Percentiles rank a stretch among this genome's conserved stretches.
phyloP scores from a whole-genome alignment of 2,329 filamentous ascomycete genomes.

The Alternaria brassicae region DNA sequence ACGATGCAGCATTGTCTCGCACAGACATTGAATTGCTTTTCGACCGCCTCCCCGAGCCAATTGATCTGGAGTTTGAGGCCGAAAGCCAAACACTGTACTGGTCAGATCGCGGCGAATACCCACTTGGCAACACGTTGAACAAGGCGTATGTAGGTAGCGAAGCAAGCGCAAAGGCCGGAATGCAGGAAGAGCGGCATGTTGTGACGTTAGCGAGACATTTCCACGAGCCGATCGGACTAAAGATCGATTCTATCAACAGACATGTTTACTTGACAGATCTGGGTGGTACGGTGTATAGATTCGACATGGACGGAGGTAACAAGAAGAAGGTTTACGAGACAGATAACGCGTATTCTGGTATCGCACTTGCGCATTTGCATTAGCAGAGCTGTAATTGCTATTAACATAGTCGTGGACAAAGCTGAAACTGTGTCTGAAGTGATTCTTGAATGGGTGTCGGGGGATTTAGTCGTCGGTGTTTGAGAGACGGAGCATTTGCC shows the following conservation, averaged over 20 bases:
- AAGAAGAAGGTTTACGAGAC: conserved; percentile 25
- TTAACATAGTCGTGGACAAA: not conserved
- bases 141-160: conserved; percentile 26
- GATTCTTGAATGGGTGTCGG: too few relatives aligned
- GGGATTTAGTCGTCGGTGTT: not conserved
- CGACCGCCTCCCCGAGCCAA: conserved; percentile 47
- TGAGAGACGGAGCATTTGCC: not conserved
- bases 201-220: conserved; percentile 26
- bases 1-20: conserved; percentile 13
- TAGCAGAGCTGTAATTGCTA: not conserved
- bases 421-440: not conserved
- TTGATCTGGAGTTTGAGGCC: conserved; percentile 64
- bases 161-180: not conserved
- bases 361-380: conserved; percentile 18
- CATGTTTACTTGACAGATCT: conserved; percentile 29
- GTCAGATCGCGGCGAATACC: conserved; percentile 67
- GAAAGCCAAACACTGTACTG: conserved; percentile 60
- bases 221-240: conserved; percentile 34
- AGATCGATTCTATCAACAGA: conserved; percentile 13
- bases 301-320: conserved; percentile 19
- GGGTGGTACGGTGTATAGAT: conserved; percentile 23
- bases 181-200: not conserved
- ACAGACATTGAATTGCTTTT: conserved; percentile 40
- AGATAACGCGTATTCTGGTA: conserved; percentile 21
- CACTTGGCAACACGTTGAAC: conserved; percentile 63